Base-by-base conservation (phyloP, 2,329 filamentous ascomycete species). In the Ceratocystis eucalypticola region DNA sequence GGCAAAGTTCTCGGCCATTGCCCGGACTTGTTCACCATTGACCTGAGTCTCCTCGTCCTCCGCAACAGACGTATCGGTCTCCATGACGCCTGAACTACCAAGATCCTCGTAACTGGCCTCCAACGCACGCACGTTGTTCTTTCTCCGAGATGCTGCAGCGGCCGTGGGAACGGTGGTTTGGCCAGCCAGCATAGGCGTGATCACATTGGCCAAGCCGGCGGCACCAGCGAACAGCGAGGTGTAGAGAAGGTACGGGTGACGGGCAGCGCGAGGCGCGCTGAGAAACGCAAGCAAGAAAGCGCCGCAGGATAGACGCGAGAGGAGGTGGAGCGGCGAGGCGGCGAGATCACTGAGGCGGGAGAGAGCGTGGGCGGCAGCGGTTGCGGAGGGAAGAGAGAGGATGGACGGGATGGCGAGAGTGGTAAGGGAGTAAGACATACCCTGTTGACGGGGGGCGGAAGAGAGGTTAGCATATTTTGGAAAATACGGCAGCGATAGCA, bases 221-320 rank as follows among this genome's bases (percentile, higher is more conserved):
- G 88, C 77, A 48, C 81, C 79, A 55, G 86, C 83, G 67, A 91
- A 81, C 30, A 91, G 76, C 2, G 86, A 85, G 15, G 90, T 91
- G 85, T 94, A 96, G 68, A 96, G 76, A 30, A 96, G 85, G 74
- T 96, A 97, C 0, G 93, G 93, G 74, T 97, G 93, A 73, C 88
- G 86, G 71, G 84, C 81, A 66, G 85, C 82, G 30, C 84, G 81
- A 0, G 91, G 88, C 1, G 91, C 93, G 70, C 95, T 79, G 57
- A 82, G 75, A 76, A 88, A 96, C 69, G 91, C 89, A 70, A 93
- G 82, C 71, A 90, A 78, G 72, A 96, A 86, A 37, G 89, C 85
- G 64, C 83, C 78, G 65, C 85, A 83, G 64, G 90, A 86, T 71
- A 95, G 76, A 70, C 84, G 80, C 62, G 88, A 84, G 64, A 95